Evolutionary conservation across 2,329 filamentous ascomycete species (phyloP), one percentile per base, ranked within the genome.

Genomic region (Pezicula carpinea): DNA sequence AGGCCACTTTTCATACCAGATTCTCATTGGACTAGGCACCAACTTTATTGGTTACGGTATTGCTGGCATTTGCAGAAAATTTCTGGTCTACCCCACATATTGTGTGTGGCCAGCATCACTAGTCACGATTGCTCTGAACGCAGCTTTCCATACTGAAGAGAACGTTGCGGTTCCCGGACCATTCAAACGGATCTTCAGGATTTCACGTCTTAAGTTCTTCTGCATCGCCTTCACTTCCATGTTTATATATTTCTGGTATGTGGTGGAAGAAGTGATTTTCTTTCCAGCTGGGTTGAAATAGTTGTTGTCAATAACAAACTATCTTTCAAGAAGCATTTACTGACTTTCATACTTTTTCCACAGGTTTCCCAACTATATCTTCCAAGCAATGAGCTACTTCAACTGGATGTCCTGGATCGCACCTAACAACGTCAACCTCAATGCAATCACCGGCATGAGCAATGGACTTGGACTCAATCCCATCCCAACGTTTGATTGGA

Each of bases 11-110:
- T 64, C 63, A 1, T 80, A 78, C 55, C 74, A 77, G 54, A 68
- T 78, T 14, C 57, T 74, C 11, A 67, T 79, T 31, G 69, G 66
- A 0, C 59, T 80, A 7, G 71, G 70, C 0, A 77, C 74, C 29
- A 76, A 77, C 57, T 74, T 77, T 40, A 73, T 80, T 26, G 77
- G 77, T 15, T 79, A 78, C 46, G 77, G 77, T 1, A 63, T 79
- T 33, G 75, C 77, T 7, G 77, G 77, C 17, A 40, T 76, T 1
- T 65, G 63, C 8, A 68, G 75, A 4, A 65, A 71, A 1, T 79
- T 77, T 55, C 63, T 79, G 3, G 74, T 79, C 5, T 76, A 75
- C 17, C 74, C 74, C 0, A 65, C 74, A 1, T 72, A 70, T 55
- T 73, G 71, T 53, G 67, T 79, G 3, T 79, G 77, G 77, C 76